Evolutionary conservation across 2,329 filamentous ascomycete genomes (phyloP), one percentile per base, ranked within the genome.

Genomic region (Fusarium domesticum): DNA sequence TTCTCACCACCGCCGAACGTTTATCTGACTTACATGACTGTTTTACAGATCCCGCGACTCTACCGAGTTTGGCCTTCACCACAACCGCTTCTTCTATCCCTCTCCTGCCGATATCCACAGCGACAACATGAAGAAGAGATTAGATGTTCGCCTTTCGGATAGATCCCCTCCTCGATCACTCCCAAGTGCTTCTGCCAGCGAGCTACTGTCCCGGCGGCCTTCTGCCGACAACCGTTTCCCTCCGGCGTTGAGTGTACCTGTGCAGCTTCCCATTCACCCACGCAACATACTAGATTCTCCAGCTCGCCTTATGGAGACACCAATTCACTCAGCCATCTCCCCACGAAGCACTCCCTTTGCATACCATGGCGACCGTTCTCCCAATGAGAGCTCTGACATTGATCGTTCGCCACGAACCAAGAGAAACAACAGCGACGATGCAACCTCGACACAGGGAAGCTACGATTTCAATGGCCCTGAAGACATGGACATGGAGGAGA

Each of bases 381-480:
- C 71, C 5, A 63, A 68, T 6, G 73, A 75, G 18, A 57, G 63
- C 25, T 62, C 63, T 20, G 77, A 80, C 28, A 53, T 68, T 7
- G 76, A 80, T 31, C 68, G 69, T 34, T 76, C 76, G 10, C 74
- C 74, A 0, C 65, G 70, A 16, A 63, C 64, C 6, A 67, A 67
- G 47, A 70, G 76, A 42, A 75, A 73, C 23, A 77, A 79, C 47
- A 79, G 76, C 43, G 77, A 80, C 37, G 77, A 77, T 43, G 69
- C 67, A 12, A 71, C 69, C 1, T 73, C 72, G 2, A 70, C 65
- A 8, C 70, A 73, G 35, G 69, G 70, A 7, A 71, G 68, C 49
- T 73, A 72, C 44, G 72, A 74, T 2, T 67, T 63, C 39, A 58
- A 57, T 28, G 57, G 55, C 1, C 53, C 54, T 15, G 69, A 72